A percentile compares a stretch with the other conserved stretches of the same genome.
phyloP scores from a whole-genome alignment of 495 filamentous ascomycete genomes.

The Talaromyces nanjingensis region DNA sequence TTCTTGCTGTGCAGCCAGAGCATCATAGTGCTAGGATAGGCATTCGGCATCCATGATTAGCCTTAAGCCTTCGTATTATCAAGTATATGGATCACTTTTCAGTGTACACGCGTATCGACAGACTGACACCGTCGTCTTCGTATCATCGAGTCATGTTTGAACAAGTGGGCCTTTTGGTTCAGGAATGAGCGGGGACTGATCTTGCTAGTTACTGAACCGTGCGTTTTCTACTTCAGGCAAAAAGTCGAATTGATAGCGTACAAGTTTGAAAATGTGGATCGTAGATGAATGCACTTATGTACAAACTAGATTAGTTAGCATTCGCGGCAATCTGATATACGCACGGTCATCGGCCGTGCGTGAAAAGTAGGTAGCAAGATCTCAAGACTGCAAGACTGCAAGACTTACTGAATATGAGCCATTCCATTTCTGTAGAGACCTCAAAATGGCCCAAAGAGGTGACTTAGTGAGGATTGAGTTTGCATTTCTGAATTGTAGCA shows the following conservation, averaged over 20 bases:
- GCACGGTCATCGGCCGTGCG: constrained; percentile 3
- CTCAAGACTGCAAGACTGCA: background rate
- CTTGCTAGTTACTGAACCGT: background rate
- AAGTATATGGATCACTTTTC: constrained; percentile 3
- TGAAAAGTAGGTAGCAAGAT: background rate
- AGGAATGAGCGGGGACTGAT: constrained; percentile 1
- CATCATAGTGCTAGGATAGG: background rate
- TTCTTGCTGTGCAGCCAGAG: background rate
- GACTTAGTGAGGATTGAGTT: background rate
- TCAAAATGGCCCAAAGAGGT: background rate
- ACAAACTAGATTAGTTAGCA: background rate
- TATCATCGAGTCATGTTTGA: constrained; percentile 1
- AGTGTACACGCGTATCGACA: background rate
- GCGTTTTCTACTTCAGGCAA: background rate
- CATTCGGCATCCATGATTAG: background rate
- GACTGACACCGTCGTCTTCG: background rate
- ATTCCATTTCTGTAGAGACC: background rate
- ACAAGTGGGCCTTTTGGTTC: background rate
- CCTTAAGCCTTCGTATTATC: background rate
- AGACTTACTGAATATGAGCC: background rate
- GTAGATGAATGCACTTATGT: background rate
- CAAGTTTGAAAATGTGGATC: background rate
- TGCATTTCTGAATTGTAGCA: background rate
- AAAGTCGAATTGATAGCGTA: background rate
- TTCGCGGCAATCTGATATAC: constrained; percentile 1